Percentiles rank a stretch among this genome's conserved stretches.
These are phyloP conservation scores for Chytriomyces sp. DNA, from an alignment of 192 early-diverging fungal genomes.

Conservation along the genomic window DNA sequence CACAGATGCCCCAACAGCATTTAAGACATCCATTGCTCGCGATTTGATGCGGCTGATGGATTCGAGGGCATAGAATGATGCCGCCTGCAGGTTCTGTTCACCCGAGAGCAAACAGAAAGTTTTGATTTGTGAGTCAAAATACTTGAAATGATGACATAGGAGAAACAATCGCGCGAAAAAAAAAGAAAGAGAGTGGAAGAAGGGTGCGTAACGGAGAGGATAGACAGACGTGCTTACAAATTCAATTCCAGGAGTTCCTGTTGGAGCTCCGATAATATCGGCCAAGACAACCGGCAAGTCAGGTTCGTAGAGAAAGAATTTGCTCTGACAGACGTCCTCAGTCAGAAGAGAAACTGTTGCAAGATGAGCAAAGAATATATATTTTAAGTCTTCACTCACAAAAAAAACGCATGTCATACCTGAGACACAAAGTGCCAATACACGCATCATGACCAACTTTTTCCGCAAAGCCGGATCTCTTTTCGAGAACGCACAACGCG, in stretches of 20 bases:
- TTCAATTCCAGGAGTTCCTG: background rate
- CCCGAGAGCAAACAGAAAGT: background rate
- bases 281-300: constrained; percentile 81
- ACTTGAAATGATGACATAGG: background rate
- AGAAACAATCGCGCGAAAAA: background rate
- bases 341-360: constrained; percentile 12
- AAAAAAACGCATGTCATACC: constrained; percentile 57
- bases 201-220: background rate
- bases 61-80: constrained; percentile 82
- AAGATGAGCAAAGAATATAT: background rate
- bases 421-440: constrained; percentile 80
- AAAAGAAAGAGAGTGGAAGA: no score
- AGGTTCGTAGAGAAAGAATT: constrained; percentile 87
- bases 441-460: constrained; percentile 71
- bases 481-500: constrained; percentile 70
- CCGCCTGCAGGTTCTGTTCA: constrained; percentile 73
- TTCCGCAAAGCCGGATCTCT: constrained; percentile 52
- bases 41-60: constrained; percentile 78
- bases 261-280: constrained; percentile 71
- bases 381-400: constrained; percentile 15
- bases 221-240: background rate
- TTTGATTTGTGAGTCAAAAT: background rate
- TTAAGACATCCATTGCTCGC: constrained; percentile 78
- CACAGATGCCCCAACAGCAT: constrained; percentile 87
- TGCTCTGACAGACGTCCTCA: constrained; percentile 49